phyloP scores from a whole-genome alignment of 352 stramenopile genomes.

The Globisporangium parvum region DNA sequence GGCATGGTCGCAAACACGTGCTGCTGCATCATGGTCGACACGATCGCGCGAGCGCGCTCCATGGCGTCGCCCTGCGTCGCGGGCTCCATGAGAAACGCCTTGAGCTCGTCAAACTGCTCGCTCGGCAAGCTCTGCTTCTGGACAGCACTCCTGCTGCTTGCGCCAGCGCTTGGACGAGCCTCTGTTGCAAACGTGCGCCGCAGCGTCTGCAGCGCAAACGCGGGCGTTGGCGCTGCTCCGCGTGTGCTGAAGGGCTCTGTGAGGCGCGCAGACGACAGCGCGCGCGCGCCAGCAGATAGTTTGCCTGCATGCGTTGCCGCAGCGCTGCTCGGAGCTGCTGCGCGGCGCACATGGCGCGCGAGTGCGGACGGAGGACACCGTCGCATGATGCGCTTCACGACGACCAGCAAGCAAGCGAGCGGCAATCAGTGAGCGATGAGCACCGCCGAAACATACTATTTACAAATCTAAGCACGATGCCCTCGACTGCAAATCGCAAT shows the following conservation, averaged over 20 bases:
- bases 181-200: conserved; percentile 1
- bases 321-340: too few relatives aligned
- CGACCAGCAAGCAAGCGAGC: neutral
- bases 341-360: too few relatives aligned
- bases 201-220: neutral
- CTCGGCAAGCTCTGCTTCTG: conserved; percentile 8
- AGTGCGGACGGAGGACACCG: neutral
- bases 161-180: neutral
- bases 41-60: conserved; percentile 34
- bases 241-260: neutral
- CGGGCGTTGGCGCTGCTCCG: neutral
- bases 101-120: conserved; percentile 58
- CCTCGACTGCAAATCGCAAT: too few relatives aligned
- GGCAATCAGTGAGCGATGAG: too few relatives aligned
- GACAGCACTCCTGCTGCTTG: neutral
- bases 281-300: neutral
- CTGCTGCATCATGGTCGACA: conserved; percentile 41
- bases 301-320: neutral
- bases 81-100: conserved; percentile 49
- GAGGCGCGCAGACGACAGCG: neutral
- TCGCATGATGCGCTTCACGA: neutral
- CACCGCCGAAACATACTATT: conserved; percentile 7
- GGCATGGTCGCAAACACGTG: conserved; percentile 62
- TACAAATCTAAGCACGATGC: too few relatives aligned
- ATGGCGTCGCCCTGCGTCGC: conserved; percentile 22